These are phyloP conservation scores for Lolium perenne DNA, from an alignment of 176 grass and related monocot species.

Conservation along the genomic window DNA sequence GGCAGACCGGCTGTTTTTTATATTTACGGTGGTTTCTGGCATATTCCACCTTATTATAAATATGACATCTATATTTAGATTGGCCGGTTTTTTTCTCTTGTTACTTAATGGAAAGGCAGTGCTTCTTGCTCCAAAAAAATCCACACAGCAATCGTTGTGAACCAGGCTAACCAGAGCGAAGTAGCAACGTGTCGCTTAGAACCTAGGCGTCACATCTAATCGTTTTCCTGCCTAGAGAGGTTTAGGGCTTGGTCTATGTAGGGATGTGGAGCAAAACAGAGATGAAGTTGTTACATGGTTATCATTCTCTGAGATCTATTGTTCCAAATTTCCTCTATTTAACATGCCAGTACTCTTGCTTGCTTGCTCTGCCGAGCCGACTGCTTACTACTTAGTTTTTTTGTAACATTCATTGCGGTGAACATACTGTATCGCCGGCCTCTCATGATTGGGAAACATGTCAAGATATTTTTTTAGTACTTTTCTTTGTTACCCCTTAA, in stretches of 20 bases:
- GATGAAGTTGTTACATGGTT: background rate
- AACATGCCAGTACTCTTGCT: background rate
- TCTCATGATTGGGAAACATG: background rate
- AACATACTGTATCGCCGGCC: background rate
- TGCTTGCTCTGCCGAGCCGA: background rate
- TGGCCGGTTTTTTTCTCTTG: too few species aligned
- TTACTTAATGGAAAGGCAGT: too few species aligned
- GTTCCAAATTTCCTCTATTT: background rate
- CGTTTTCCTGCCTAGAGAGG: background rate
- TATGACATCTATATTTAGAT: too few species aligned
- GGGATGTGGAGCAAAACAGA: conserved; percentile 1
- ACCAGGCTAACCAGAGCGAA: background rate
- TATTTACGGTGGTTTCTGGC: too few species aligned
- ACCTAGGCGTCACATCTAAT: background rate
- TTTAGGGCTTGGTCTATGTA: background rate
- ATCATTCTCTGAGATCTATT: background rate
- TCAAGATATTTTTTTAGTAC: background rate
- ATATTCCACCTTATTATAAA: background rate
- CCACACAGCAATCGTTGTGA: too few species aligned
- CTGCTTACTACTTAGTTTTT: background rate
- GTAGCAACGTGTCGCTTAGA: background rate
- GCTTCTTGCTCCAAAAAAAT: too few species aligned
- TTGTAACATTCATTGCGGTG: background rate
- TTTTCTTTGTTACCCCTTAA: background rate
- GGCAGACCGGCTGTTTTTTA: too few species aligned